Conservation (phyloP, 2,329 filamentous ascomycete genomes). For the Fusarium tanahbumbuense region DNA sequence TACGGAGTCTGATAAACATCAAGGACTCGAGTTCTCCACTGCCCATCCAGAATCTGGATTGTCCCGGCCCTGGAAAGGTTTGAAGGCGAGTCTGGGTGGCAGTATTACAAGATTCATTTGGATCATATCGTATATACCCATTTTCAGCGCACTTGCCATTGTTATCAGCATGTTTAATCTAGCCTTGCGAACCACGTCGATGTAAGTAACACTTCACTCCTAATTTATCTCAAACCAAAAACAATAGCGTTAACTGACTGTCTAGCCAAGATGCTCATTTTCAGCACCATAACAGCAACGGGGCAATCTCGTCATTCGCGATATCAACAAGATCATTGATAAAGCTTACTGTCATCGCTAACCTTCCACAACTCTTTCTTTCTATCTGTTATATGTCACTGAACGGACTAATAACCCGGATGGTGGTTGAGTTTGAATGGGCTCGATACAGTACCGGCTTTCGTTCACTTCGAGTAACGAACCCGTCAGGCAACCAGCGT, state of each 20-base stretch:
- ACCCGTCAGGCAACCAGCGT: slow-evolving; percentile 21
- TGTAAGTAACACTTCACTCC: no score
- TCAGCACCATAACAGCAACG: no score
- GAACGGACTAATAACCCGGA: slow-evolving; percentile 32
- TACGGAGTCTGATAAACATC: no score
- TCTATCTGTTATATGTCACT: slow-evolving; percentile 31
- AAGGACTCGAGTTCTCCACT: no score
- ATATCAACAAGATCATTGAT: not conserved
- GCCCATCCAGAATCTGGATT: no score
- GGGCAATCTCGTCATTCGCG: fast-evolving
- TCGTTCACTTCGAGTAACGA: slow-evolving; percentile 30
- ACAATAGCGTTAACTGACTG: fast-evolving
- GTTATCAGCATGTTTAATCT: no score
- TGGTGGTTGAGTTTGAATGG: slow-evolving; percentile 34
- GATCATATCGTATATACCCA: no score
- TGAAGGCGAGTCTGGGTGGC: no score
- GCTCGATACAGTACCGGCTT: slow-evolving; percentile 11
- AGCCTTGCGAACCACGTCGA: fast-evolving
- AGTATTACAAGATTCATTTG: no score
- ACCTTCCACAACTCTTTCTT: slow-evolving; percentile 24
- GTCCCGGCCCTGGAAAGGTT: not conserved
- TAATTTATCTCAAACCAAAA: no score
- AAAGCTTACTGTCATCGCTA: slow-evolving; percentile 10
- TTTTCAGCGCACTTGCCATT: no score
- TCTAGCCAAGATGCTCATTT: no score